Percentiles rank a stretch among this genome's conserved stretches.
Conservation (phyloP, 2,329 filamentous ascomycete genomes). For the Colletotrichum lupini region DNA sequence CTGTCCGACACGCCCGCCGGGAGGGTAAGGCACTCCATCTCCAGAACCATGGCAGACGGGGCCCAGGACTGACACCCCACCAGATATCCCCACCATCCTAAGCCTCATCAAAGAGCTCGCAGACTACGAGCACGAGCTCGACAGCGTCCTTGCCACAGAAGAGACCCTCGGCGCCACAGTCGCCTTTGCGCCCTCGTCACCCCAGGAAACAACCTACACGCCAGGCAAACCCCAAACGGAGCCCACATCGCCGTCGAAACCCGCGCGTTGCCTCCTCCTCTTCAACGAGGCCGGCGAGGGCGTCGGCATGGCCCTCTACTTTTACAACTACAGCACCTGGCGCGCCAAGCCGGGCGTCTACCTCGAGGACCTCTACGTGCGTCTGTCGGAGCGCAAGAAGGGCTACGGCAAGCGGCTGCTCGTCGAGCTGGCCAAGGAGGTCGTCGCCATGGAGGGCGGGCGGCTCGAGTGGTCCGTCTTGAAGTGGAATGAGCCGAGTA, state of each 20-base stretch:
- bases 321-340: constrained; percentile 98
- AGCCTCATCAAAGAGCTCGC: constrained; percentile 86
- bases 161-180: constrained; percentile 79
- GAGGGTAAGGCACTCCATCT: constrained; percentile 57
- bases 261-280: constrained; percentile 81
- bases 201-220: constrained; percentile 48
- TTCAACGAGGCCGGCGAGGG: constrained; percentile 58
- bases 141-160: constrained; percentile 82
- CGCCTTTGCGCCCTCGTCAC: constrained; percentile 72
- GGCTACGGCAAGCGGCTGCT: constrained; percentile 86
- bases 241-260: constrained; percentile 65
- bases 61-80: constrained; percentile 9
- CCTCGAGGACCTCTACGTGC: constrained; percentile 92
- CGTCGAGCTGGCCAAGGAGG: constrained; percentile 81
- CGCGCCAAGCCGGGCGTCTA: constrained; percentile 87
- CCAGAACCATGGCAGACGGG: background rate
- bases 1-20: constrained; percentile 68
- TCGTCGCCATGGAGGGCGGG: constrained; percentile 75
- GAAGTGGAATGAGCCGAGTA: constrained; percentile 92
- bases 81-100: constrained; percentile 87
- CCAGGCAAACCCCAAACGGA: constrained; percentile 56
- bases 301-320: constrained; percentile 89
- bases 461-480: constrained; percentile 91
- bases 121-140: constrained; percentile 83
- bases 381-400: constrained; percentile 73